A percentile compares a stretch with the other conserved stretches of the same genome.
Conservation (phyloP, 192 early-diverging fungal species). For the Chytriomyces hyalinus region DNA sequence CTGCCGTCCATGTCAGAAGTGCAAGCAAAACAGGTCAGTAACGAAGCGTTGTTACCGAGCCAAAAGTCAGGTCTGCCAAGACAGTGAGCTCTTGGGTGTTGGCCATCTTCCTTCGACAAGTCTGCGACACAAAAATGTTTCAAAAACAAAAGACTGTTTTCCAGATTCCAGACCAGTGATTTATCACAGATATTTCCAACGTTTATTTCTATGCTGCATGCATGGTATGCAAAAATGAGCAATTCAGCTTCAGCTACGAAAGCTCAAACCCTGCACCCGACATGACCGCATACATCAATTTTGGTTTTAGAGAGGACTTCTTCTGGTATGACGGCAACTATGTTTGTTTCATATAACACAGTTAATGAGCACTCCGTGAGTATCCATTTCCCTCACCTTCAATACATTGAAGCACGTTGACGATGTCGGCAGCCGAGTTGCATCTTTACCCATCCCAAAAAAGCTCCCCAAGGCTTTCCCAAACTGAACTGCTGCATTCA, state of each 20-base stretch:
- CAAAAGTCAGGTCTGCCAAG: background rate
- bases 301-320: slow-evolving; percentile 41
- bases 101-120: too few species aligned
- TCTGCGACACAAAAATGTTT: too few species aligned
- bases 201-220: too few species aligned
- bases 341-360: background rate
- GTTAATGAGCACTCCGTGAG: background rate
- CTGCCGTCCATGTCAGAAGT: too few species aligned
- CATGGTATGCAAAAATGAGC: too few species aligned
- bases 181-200: too few species aligned
- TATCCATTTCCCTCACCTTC: slow-evolving; percentile 20
- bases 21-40: background rate
- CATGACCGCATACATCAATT: slow-evolving; percentile 49
- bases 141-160: too few species aligned
- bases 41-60: background rate
- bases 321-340: slow-evolving; percentile 50
- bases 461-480: slow-evolving; percentile 35
- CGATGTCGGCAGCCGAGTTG: slow-evolving; percentile 44
- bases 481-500: background rate
- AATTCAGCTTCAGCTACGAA: slow-evolving; percentile 20
- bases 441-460: slow-evolving; percentile 48
- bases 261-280: slow-evolving; percentile 53
- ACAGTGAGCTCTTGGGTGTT: too few species aligned
- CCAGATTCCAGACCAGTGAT: too few species aligned
- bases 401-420: slow-evolving; percentile 55